Base-by-base conservation (phyloP, 495 filamentous ascomycete species). In the Penicillium flavigenum region DNA sequence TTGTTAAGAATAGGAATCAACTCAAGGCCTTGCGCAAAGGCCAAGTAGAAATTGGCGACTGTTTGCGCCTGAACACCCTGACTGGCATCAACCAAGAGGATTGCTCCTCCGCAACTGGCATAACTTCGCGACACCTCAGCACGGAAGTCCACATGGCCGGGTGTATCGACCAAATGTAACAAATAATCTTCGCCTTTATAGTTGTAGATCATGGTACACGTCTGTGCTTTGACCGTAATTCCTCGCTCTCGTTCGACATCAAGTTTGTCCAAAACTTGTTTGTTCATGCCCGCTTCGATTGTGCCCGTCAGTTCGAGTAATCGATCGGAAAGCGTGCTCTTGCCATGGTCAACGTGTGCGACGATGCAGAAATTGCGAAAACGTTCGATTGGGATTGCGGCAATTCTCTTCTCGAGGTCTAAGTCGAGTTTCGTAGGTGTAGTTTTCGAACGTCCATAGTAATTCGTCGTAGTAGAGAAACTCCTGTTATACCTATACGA, bases 191-290 rank as follows among this genome's bases (percentile, higher is more conserved):
- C 79, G 3, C 88, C 91, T 20, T 89, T 78, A 69, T 92, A 77
- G 36, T 90, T 90, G 73, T 96, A 96, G 42, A 98, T 81, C 94
- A 98, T 98, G 36, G 85, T 92, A 76, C 95, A 98, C 52, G 94
- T 98, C 76, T 98, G 95, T 44, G 94, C 94, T 77, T 98, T 98
- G 70, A 98, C 94, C 3, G 94, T 98, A 66, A 98, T 98, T 45
- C 94, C 94, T 29, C 94, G 83, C 70, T 97, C 91, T 29, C 95
- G 81, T 70, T 98, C 94, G 39, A 98, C 94, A 72, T 98, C 94
- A 36, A 98, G 83, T 64, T 96, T 98, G 71, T 98, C 94, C 49
- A 98, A 77, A 51, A 98, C 87, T 79, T 98, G 94, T 75, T 96
- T 96, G 73, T 97, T 96, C 22, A 80, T 86, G 43, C 90, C 91